Conservation (phyloP, 352 stramenopile genomes). For the Globisporangium irregulare region DNA sequence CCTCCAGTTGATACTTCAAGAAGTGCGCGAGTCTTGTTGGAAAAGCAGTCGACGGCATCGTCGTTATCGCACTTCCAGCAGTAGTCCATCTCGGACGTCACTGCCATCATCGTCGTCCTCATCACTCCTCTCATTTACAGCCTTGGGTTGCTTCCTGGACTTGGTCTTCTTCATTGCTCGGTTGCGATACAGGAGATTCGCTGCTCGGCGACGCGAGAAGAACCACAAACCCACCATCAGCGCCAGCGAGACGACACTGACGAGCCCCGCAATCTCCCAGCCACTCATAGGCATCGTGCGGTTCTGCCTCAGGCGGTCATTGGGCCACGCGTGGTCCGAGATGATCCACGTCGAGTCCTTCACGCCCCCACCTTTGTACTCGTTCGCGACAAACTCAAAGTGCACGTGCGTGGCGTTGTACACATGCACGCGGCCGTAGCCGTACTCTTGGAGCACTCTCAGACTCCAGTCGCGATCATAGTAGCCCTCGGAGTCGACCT, state of each 20-base stretch:
- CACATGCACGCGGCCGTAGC: conserved; percentile 54
- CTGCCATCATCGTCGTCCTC: background rate
- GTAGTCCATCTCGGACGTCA: background rate
- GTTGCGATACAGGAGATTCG: background rate
- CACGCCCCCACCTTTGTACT: conserved; percentile 15
- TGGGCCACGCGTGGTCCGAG: conserved; percentile 46
- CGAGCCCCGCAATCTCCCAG: conserved; percentile 5
- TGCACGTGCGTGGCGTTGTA: conserved; percentile 52
- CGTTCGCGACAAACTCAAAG: conserved; percentile 51
- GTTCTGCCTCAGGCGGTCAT: conserved; percentile 27
- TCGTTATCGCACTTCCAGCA: background rate
- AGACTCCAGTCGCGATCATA: conserved; percentile 22
- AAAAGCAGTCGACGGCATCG: no score
- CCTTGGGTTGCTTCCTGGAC: background rate
- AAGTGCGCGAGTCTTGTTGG: no score
- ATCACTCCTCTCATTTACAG: background rate
- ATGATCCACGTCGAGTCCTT: conserved; percentile 29
- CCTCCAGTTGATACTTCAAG: no score
- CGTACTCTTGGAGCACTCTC: conserved; percentile 16
- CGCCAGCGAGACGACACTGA: background rate
- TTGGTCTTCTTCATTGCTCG: background rate
- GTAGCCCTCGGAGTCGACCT: conserved; percentile 34
- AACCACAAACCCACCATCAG: conserved; percentile 9
- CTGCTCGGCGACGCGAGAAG: conserved; percentile 4
- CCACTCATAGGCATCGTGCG: conserved; percentile 9